phyloP scores from a whole-genome alignment of 352 stramenopile genomes.

The Pythium plurisporium region DNA sequence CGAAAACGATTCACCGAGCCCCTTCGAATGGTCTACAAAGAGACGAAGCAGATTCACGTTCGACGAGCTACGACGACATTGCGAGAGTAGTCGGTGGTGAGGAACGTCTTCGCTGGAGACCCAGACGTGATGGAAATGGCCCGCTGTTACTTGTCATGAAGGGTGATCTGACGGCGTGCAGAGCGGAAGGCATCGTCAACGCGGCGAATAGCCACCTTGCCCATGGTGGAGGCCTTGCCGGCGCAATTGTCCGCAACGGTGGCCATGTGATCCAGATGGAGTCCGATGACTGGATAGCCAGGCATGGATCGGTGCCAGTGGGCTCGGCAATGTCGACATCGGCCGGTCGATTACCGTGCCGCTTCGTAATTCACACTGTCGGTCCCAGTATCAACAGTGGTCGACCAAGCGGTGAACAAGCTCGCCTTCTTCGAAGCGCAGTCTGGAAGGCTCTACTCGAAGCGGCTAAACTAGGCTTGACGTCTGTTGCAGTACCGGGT shows the following conservation, averaged over 20 bases:
- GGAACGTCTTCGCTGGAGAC: conserved; percentile 6
- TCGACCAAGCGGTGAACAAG: conserved; percentile 24
- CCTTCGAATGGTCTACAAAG: too few species aligned
- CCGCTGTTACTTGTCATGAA: conserved; percentile 27
- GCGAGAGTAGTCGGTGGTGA: too few species aligned
- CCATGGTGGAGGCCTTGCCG: conserved; percentile 37
- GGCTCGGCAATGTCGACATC: conserved; percentile 33
- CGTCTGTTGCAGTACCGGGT: conserved; percentile 33
- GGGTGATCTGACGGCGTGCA: conserved; percentile 36
- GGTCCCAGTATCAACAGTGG: conserved; percentile 25
- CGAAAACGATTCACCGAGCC: too few species aligned
- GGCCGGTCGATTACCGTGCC: conserved; percentile 28
- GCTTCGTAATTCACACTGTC: conserved; percentile 43
- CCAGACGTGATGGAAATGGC: neutral
- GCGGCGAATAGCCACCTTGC: conserved; percentile 27
- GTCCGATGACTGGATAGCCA: conserved; percentile 28
- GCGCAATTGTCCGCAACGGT: conserved; percentile 26
- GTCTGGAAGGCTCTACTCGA: conserved; percentile 34
- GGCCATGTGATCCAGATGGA: conserved; percentile 30
- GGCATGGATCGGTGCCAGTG: conserved; percentile 26
- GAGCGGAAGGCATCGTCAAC: conserved; percentile 44
- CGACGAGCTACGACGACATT: too few species aligned
- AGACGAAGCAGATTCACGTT: too few species aligned
- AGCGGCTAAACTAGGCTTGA: conserved; percentile 25
- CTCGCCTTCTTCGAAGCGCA: conserved; percentile 28